Conservation (phyloP, 192 early-diverging fungal genomes). For the Lobulomyces angularis region DNA sequence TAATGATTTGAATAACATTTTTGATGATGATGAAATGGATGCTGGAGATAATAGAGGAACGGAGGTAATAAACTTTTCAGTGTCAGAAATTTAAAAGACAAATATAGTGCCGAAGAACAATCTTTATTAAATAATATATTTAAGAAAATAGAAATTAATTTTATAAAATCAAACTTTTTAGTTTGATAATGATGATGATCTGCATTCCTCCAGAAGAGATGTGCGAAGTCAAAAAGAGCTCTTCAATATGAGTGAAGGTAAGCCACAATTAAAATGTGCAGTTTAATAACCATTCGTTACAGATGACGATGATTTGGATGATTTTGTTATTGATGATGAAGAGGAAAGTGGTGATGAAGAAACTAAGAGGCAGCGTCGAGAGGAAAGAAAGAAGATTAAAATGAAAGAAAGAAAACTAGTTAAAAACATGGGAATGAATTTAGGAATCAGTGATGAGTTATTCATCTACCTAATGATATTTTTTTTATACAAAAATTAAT, state of each 20-base stretch:
- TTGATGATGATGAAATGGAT: constrained; percentile 55
- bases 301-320: constrained; percentile 38
- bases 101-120: neutral
- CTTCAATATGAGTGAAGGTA: too few species aligned
- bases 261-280: too few species aligned
- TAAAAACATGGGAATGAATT: constrained; percentile 26
- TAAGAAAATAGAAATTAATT: too few species aligned
- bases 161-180: too few species aligned
- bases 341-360: constrained; percentile 32
- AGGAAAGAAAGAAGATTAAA: constrained; percentile 24
- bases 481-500: neutral
- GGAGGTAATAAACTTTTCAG: too few species aligned
- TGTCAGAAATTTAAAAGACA: constrained; percentile 2
- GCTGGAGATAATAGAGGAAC: constrained; percentile 5
- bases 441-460: constrained; percentile 42
- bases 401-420: constrained; percentile 16
- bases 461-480: neutral
- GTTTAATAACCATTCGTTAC: too few species aligned
- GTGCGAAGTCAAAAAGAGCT: too few species aligned
- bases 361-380: constrained; percentile 16
- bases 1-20: constrained; percentile 45
- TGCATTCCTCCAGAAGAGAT: too few species aligned
- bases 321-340: constrained; percentile 38
- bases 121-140: constrained; percentile 10
- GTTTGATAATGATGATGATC: too few species aligned